Percentiles rank a stretch among this genome's conserved stretches.
phyloP scores from a whole-genome alignment of 257 asterid species.

The Prunella vulgaris region DNA sequence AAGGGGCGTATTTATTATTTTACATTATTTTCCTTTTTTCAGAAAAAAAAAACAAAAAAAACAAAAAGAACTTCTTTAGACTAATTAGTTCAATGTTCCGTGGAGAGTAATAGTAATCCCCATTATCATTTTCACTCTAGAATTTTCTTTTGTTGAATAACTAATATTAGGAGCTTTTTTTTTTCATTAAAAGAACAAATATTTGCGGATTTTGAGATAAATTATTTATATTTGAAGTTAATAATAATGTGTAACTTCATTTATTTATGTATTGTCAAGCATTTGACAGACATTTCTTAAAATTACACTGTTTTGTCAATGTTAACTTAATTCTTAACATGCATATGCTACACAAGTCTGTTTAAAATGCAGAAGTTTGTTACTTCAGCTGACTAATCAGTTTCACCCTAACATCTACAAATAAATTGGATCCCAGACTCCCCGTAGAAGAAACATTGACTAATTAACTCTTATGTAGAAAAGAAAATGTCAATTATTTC shows the following conservation, averaged over 20 bases:
- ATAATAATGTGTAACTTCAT: neutral
- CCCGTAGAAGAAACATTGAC: neutral
- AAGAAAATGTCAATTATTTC: neutral
- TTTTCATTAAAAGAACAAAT: neutral
- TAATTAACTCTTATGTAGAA: neutral
- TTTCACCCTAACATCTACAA: neutral
- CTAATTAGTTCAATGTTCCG: too few species aligned
- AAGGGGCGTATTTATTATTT: neutral
- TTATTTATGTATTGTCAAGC: neutral
- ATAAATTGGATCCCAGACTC: neutral
- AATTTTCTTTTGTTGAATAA: neutral
- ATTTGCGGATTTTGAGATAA: neutral
- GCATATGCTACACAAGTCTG: neutral
- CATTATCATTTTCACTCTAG: neutral
- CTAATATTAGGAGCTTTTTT: neutral
- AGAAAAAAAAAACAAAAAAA: too few species aligned
- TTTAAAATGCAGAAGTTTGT: neutral
- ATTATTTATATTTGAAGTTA: neutral
- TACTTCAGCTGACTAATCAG: neutral
- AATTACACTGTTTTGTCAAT: neutral
- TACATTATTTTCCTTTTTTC: too few species aligned
- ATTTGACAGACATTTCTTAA: neutral
- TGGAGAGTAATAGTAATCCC: too few species aligned
- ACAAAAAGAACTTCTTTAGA: too few species aligned
- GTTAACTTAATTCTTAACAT: neutral